phyloP scores from a whole-genome alignment of 305 asterid species.

The Fraxinus sp. region DNA sequence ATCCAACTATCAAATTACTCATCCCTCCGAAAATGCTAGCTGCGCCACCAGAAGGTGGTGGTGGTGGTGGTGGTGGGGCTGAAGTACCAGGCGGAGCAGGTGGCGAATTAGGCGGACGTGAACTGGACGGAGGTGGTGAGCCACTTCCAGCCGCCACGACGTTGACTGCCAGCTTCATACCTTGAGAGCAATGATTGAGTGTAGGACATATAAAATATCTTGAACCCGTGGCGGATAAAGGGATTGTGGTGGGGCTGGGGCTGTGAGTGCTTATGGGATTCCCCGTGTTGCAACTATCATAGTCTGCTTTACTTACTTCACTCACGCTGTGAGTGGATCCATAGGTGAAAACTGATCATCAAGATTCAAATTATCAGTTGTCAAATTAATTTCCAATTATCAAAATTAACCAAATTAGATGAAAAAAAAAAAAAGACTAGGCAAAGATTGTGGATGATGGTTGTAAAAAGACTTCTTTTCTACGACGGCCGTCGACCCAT shows the following conservation, averaged over 20 bases:
- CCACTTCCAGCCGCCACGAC: slow-evolving; percentile 15
- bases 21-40: slow-evolving; percentile 28
- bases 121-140: slow-evolving; percentile 22
- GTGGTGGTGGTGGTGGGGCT: slow-evolving; percentile 5
- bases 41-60: slow-evolving; percentile 24
- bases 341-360: slow-evolving; percentile 38
- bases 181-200: slow-evolving; percentile 38
- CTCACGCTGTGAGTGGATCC: slow-evolving; percentile 24
- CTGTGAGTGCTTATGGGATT: slow-evolving; percentile 20
- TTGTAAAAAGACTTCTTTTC: not conserved
- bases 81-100: not conserved
- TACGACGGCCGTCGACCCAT: not conserved
- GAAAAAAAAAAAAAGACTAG: not conserved
- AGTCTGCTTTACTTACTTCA: slow-evolving; percentile 33
- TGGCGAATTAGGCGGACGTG: not conserved
- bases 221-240: slow-evolving; percentile 18
- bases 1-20: slow-evolving; percentile 23
- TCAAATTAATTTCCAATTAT: not conserved
- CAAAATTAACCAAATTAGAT: not conserved
- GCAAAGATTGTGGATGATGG: not conserved
- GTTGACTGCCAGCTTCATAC: slow-evolving; percentile 37
- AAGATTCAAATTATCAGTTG: not conserved
- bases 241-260: slow-evolving; percentile 36
- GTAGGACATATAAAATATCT: slow-evolving; percentile 43
- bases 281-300: slow-evolving; percentile 29